phyloP scores from a whole-genome alignment of 2,329 filamentous ascomycete genomes.

The Chalaropsis thielavioides region DNA sequence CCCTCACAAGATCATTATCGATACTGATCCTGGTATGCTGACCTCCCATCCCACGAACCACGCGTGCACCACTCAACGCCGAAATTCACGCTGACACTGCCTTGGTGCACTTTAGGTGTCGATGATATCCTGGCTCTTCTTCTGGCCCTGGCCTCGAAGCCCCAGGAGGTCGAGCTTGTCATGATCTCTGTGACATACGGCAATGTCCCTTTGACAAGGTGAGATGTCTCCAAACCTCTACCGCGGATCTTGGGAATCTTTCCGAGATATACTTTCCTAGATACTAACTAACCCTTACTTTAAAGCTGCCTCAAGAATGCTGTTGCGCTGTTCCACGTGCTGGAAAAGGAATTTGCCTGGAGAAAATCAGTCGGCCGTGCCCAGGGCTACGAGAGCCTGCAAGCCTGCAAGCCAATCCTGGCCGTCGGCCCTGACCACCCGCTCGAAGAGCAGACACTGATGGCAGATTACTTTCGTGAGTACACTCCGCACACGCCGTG shows the following conservation, averaged over 20 bases:
- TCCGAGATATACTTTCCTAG: background rate
- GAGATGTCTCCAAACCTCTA: background rate
- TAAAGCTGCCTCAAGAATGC: constrained; percentile 66
- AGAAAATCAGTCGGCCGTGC: constrained; percentile 51
- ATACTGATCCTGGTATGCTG: constrained; percentile 69
- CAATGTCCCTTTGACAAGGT: constrained; percentile 79
- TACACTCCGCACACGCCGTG: background rate
- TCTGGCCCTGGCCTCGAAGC: constrained; percentile 64
- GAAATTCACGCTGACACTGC: background rate
- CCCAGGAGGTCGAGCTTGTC: constrained; percentile 72
- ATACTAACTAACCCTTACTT: background rate
- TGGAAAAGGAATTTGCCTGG: constrained; percentile 82
- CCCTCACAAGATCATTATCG: constrained; percentile 73
- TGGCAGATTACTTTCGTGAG: constrained; percentile 79
- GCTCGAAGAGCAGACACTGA: constrained; percentile 65
- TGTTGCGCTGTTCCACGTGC: constrained; percentile 77
- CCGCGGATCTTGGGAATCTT: no score
- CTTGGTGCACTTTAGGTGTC: constrained; percentile 40
- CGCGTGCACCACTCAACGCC: background rate
- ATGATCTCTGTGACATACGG: constrained; percentile 86
- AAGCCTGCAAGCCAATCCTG: constrained; percentile 61
- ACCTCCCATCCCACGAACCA: background rate
- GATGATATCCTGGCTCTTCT: constrained; percentile 86
- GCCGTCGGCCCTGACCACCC: constrained; percentile 79
- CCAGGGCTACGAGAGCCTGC: constrained; percentile 59